Conservation (phyloP, 805 yeast genomes). For the Kodamaea kaohsiungensis region DNA sequence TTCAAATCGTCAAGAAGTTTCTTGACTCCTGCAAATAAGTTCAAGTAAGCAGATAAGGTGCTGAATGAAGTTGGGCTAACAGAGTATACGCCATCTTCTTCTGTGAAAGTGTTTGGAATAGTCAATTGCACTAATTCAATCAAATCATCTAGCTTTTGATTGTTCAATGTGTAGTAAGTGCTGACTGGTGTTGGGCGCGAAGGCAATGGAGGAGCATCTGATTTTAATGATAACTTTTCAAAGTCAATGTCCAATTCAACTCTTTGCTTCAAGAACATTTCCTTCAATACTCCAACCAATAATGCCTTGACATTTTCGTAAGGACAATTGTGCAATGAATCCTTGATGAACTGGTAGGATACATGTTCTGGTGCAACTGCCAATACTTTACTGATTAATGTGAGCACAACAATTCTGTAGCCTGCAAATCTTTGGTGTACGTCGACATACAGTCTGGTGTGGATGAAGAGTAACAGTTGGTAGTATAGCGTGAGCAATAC, state of each 20-base stretch:
- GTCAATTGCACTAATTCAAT: constrained; percentile 1
- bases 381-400: constrained; percentile 64
- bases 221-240: not conserved
- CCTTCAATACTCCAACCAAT: constrained; percentile 68
- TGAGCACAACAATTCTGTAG: constrained; percentile 42
- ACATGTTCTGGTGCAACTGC: constrained; percentile 56
- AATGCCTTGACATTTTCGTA: constrained; percentile 59
- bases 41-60: constrained; percentile 55
- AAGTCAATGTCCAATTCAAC: not conserved
- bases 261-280: constrained; percentile 48
- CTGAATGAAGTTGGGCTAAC: constrained; percentile 34
- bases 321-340: constrained; percentile 68
- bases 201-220: constrained; percentile 36
- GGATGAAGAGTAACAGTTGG: constrained; percentile 29
- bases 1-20: constrained; percentile 18
- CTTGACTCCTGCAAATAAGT: constrained; percentile 45
- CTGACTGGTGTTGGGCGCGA: constrained; percentile 18
- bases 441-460: constrained; percentile 5
- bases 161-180: constrained; percentile 6
- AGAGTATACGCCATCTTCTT: constrained; percentile 16
- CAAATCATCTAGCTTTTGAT: constrained; percentile 6
- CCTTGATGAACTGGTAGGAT: constrained; percentile 60
- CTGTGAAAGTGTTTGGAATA: constrained; percentile 12
- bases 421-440: not conserved
- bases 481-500: constrained; percentile 29